Percentiles rank a stretch among this genome's conserved stretches.
phyloP scores from a whole-genome alignment of 352 stramenopile species.

The Aphanomyces euteiches region DNA sequence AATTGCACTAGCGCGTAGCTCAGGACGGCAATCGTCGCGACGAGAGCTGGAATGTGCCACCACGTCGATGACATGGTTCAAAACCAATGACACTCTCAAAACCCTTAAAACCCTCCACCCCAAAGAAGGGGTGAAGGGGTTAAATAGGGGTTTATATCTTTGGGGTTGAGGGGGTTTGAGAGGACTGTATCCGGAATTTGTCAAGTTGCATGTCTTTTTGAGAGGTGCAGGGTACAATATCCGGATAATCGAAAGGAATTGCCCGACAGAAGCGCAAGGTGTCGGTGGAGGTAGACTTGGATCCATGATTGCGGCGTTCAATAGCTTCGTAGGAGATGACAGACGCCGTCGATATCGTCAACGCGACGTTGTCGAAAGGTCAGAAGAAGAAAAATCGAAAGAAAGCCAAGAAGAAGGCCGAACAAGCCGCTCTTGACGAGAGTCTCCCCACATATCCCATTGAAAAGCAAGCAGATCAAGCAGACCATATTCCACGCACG shows the following conservation, averaged over 20 bases:
- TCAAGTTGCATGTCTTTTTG: not conserved
- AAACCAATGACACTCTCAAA: not conserved
- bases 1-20: slow-evolving; percentile 5
- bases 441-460: slow-evolving; percentile 12
- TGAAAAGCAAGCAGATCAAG: not conserved
- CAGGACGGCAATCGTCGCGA: slow-evolving; percentile 13
- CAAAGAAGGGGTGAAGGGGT: not conserved
- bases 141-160: not conserved
- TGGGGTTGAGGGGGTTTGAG: not conserved
- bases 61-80: slow-evolving; percentile 7
- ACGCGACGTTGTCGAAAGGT: slow-evolving; percentile 11
- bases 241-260: slow-evolving; percentile 7
- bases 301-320: not conserved
- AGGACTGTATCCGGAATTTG: not conserved
- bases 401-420: slow-evolving; percentile 27
- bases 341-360: not conserved
- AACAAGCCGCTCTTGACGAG: not conserved
- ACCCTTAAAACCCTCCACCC: no score
- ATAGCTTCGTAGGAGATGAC: not conserved
- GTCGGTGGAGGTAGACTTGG: not conserved
- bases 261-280: not conserved
- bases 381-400: slow-evolving; percentile 31
- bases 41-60: slow-evolving; percentile 20
- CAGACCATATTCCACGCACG: not conserved
- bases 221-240: not conserved